Evolutionary conservation across 225 moss, liverwort and hornwort species (phyloP).

Genomic region (Antitrichia curtipendula): DNA sequence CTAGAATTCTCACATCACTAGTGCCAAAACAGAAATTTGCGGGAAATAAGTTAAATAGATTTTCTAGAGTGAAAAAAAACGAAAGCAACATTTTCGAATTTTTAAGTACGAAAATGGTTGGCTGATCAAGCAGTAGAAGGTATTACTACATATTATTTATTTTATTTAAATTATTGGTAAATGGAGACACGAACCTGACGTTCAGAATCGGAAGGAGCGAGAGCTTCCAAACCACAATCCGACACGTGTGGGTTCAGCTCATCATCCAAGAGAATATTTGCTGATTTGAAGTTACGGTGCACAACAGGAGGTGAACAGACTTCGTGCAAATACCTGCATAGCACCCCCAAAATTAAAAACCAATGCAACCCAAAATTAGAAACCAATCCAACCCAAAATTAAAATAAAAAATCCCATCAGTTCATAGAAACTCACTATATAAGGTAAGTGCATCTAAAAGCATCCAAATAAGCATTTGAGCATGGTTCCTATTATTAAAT

Average conservation of each 20-base stretch:
- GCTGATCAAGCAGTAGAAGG: neutral
- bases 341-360: neutral
- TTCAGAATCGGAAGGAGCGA: conserved; percentile 35
- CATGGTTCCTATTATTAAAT: neutral
- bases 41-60: neutral
- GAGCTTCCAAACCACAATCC: conserved; percentile 53
- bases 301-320: conserved; percentile 64
- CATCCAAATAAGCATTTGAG: neutral
- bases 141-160: too few species aligned
- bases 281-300: conserved; percentile 59
- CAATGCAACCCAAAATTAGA: too few species aligned
- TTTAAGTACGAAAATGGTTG: neutral
- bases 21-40: neutral
- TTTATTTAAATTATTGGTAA: neutral
- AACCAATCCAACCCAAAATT: neutral
- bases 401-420: neutral
- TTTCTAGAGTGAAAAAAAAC: too few species aligned
- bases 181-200: conserved; percentile 26
- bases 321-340: conserved; percentile 56
- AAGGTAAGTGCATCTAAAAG: too few species aligned
- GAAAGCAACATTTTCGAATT: neutral
- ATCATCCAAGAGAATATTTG: conserved; percentile 53
- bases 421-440: neutral
- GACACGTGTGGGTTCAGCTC: conserved; percentile 57
- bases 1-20: neutral